Base-by-base conservation (phyloP, 73 alveolate genomes). In the Halteria grandinella region DNA sequence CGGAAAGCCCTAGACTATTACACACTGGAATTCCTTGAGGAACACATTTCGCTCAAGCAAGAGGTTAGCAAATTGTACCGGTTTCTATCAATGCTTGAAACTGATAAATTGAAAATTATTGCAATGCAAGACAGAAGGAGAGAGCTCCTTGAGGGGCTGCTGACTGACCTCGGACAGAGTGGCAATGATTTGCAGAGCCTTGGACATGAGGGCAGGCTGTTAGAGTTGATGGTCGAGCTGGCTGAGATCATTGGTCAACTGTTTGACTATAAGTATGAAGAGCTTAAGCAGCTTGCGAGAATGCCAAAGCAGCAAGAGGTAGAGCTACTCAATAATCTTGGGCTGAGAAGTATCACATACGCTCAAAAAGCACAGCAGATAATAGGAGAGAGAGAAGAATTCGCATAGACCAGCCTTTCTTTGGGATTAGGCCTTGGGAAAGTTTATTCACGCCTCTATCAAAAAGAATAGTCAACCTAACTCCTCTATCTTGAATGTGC, bases 101-200 rank as follows among this genome's bases (percentile, higher is more conserved):
- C 77, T 29, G 93, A 94, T 60, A 54, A 53, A 44, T 70, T 86
- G 36, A 79, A 97, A 55, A 85, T 92, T 8, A 64, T 93, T 44
- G 99, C 98, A 1, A 93, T 93, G 98, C 89, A 87, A 55, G 98
- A 97, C 43, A 88, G 97, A 85, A 91, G 99, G 77, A 85, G 90
- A 66, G 97, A 91, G 40, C 28, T 97, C 71, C 52, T 97, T 43
- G 89, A 84, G 25, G 95, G 96, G 34, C 83, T 95, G 15, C 64
- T 88, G 14, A 82, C 83, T 32, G 91, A 79, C 34, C 86, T 97
- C 79, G 92, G 95, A 71, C 95, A n/a, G n/a, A n/a, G n/a, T n/a
- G n/a, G n/a, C n/a, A n/a, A n/a, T n/a, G n/a, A n/a, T n/a, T n/a
- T n/a, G n/a, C 91, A 12, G 93, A 95, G 71, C 96, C 96, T 44